These are phyloP conservation scores for Cystobasidium slooffiae DNA, from an alignment of 1,284 basidiomycete species.

Conservation along the genomic window DNA sequence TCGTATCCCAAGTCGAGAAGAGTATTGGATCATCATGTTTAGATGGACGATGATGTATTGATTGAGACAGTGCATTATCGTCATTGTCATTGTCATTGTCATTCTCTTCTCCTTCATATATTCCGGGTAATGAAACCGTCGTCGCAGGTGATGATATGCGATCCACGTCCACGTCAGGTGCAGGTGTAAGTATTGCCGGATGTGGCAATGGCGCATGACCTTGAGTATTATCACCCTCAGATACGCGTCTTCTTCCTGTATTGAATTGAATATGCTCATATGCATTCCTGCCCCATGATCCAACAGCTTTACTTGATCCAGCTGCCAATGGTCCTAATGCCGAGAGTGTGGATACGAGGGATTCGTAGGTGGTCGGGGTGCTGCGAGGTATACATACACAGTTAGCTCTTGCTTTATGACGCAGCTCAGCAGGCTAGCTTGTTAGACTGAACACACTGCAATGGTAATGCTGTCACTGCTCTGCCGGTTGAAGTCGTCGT, in stretches of 20 bases:
- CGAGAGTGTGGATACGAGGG: conserved; percentile 31
- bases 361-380: conserved; percentile 17
- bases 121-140: neutral
- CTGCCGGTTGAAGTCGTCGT: neutral
- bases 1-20: conserved; percentile 30
- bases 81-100: conserved; percentile 12
- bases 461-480: conserved; percentile 15
- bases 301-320: conserved; percentile 19
- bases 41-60: conserved; percentile 23
- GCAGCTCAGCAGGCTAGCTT: neutral
- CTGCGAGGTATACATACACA: neutral
- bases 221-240: conserved; percentile 16
- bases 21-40: conserved; percentile 8
- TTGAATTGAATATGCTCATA: conserved; percentile 7
- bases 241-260: conserved; percentile 24
- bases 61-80: conserved; percentile 20
- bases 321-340: conserved; percentile 27
- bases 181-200: neutral
- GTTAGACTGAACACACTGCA: conserved; percentile 15
- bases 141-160: too few species aligned
- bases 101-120: conserved; percentile 3
- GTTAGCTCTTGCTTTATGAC: neutral
- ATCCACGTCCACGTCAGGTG: conserved; percentile 8
- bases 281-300: conserved; percentile 26
- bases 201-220: neutral